Evolutionary conservation across 2,329 filamentous ascomycete genomes (phyloP).

Genomic region (Acrodontium crateriforme): DNA sequence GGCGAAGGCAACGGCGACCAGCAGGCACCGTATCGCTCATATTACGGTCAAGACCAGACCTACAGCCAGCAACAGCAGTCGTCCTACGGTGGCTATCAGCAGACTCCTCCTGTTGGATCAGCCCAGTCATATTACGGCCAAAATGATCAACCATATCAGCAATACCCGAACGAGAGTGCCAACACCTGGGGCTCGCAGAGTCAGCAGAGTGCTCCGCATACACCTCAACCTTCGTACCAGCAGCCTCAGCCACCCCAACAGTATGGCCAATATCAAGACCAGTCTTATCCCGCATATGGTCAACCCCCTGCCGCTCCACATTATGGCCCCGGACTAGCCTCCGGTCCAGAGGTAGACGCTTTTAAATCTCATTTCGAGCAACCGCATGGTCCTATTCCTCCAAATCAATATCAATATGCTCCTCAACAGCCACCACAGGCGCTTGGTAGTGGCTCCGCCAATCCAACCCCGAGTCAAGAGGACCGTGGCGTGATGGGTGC

Average conservation of each 20-base stretch:
- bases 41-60: too few relatives aligned
- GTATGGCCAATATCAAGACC: slow-evolving; percentile 4
- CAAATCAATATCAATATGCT: neutral
- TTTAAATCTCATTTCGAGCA: slow-evolving; percentile 11
- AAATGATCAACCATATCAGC: slow-evolving; percentile 17
- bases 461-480: slow-evolving; percentile 25
- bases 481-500: slow-evolving; percentile 44
- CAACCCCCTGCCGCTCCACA: slow-evolving; percentile 5
- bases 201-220: neutral
- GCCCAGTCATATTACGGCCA: slow-evolving; percentile 16
- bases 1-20: slow-evolving; percentile 2
- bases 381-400: slow-evolving; percentile 7
- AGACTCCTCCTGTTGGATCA: slow-evolving; percentile 6
- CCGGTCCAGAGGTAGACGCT: slow-evolving; percentile 6
- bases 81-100: neutral
- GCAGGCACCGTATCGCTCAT: neutral
- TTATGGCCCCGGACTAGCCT: slow-evolving; percentile 6
- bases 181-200: too few relatives aligned
- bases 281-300: slow-evolving; percentile 2
- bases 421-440: slow-evolving; percentile 1
- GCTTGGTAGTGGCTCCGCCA: slow-evolving; percentile 4
- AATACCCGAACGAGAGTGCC: slow-evolving; percentile 12
- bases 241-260: slow-evolving; percentile 1
- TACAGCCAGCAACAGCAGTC: neutral
- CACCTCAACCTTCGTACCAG: slow-evolving; percentile 5